Percentiles rank a stretch among this genome's conserved stretches.
Evolutionary conservation across 2,329 filamentous ascomycete species (phyloP).

Genomic region (Fusarium brevicatenulatum): DNA sequence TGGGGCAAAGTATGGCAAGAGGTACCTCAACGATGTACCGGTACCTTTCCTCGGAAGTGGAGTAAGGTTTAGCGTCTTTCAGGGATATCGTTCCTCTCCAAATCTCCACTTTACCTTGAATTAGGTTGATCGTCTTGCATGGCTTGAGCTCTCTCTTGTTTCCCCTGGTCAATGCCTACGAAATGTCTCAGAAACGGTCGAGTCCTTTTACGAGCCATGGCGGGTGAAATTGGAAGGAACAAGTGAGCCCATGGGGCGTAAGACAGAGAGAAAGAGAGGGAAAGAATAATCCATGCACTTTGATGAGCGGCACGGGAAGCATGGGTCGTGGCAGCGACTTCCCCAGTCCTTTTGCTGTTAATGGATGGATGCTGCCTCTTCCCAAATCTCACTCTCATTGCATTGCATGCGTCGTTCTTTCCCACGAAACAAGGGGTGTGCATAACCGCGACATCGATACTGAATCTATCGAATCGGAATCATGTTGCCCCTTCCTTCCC

Average conservation of each 20-base stretch:
- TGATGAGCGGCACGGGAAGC: conserved; percentile 8
- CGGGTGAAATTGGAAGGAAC: conserved; percentile 3
- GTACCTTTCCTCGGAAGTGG: conserved; percentile 25
- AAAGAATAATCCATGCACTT: background rate
- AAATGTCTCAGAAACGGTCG: conserved; percentile 23
- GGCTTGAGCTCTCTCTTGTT: conserved; percentile 19
- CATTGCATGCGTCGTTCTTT: conserved; percentile 10
- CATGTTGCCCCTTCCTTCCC: conserved; percentile 13
- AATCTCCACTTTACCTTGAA: conserved; percentile 32
- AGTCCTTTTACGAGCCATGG: background rate
- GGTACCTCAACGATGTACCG: conserved; percentile 31
- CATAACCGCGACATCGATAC: conserved; percentile 24
- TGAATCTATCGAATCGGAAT: conserved; percentile 25
- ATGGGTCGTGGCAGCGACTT: background rate
- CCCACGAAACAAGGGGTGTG: conserved; percentile 32
- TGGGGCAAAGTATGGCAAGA: background rate
- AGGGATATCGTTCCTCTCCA: conserved; percentile 21
- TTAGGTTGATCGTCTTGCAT: conserved; percentile 36
- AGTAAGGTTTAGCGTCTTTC: conserved; percentile 18
- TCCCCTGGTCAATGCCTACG: background rate
- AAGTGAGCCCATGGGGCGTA: background rate
- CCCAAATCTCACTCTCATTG: conserved; percentile 10
- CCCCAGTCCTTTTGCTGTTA: background rate
- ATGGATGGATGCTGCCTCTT: background rate
- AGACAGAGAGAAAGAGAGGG: background rate